Evolutionary conservation across 495 filamentous ascomycete genomes (phyloP).

Genomic region (Talaromyces stipitatus): DNA sequence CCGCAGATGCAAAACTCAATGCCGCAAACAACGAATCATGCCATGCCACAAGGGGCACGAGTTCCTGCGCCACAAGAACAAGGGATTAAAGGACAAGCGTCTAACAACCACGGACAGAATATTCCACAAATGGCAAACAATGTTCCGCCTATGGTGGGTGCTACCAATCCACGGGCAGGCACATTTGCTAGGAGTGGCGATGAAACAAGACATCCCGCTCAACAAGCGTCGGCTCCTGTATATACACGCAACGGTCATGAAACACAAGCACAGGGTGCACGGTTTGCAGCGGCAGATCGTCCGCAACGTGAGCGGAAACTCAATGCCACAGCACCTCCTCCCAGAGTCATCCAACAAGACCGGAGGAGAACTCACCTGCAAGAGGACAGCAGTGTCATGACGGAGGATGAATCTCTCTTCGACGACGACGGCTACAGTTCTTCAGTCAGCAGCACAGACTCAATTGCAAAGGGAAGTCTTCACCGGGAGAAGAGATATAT

Average conservation of each 20-base stretch:
- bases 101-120: neutral
- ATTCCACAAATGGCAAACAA: neutral
- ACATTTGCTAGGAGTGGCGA: neutral
- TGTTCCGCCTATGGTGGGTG: neutral
- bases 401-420: neutral
- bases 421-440: neutral
- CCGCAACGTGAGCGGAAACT: neutral
- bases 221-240: neutral
- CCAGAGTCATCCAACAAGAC: neutral
- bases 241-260: neutral
- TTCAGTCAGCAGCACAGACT: neutral
- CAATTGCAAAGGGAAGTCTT: neutral
- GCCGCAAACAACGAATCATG: neutral
- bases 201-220: neutral
- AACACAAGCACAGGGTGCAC: neutral
- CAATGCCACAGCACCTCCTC: neutral
- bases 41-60: neutral
- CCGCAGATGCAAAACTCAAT: neutral
- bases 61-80: neutral
- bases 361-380: neutral
- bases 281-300: neutral
- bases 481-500: neutral
- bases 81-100: neutral
- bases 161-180: neutral
- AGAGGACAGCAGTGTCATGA: neutral